Evolutionary conservation across 2,329 filamentous ascomycete genomes (phyloP).

Genomic region (Coccinonectria pachysandricola): DNA sequence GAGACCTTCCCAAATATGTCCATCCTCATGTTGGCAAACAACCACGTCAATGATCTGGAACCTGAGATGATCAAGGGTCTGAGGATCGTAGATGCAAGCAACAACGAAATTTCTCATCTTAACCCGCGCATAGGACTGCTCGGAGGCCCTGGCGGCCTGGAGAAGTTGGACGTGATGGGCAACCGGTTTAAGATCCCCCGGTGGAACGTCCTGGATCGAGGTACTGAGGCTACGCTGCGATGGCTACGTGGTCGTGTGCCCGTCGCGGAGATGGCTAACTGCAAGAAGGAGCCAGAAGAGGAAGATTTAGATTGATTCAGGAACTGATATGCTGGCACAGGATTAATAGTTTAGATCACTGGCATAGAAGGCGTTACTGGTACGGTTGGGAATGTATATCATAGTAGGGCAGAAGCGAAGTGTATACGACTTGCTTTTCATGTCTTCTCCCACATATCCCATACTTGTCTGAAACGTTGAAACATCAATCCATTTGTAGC

Average conservation of each 20-base stretch:
- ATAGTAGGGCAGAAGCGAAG: no score
- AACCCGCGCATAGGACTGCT: conserved; percentile 74
- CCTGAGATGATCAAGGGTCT: conserved; percentile 66
- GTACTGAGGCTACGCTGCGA: conserved; percentile 72
- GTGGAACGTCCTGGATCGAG: conserved; percentile 73
- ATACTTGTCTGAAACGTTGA: no score
- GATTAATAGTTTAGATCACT: no score
- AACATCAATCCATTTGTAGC: no score
- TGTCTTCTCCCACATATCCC: no score
- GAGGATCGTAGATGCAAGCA: conserved; percentile 53
- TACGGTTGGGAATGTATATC: no score
- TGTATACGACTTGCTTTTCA: no score
- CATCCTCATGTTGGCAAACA: conserved; percentile 66
- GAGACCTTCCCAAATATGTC: conserved; percentile 58
- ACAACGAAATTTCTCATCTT: conserved; percentile 76
- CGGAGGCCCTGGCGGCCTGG: conserved; percentile 47
- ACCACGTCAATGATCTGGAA: conserved; percentile 63
- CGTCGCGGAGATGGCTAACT: conserved; percentile 45
- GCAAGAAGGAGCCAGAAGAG: conserved; percentile 43
- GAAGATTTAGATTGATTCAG: no score
- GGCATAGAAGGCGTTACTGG: no score
- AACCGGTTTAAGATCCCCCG: conserved; percentile 84
- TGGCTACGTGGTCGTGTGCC: conserved; percentile 75
- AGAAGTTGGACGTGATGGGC: conserved; percentile 66
- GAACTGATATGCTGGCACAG: no score